Base-by-base conservation (phyloP, 345 rosid genomes). In the Brassica carinata region DNA sequence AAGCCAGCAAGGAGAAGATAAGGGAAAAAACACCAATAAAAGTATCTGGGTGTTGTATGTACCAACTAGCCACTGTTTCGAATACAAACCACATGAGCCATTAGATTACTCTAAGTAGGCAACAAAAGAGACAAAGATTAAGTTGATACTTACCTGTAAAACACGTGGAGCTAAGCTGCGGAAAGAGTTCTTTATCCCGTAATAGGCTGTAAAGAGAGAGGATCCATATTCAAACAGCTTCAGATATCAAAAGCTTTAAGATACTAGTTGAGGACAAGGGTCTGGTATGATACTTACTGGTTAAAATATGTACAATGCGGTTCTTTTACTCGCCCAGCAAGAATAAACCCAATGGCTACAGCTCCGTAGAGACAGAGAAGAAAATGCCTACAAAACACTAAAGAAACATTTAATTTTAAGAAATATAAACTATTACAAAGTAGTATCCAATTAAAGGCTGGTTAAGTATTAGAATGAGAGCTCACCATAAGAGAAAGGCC, bases 401-500 rank as follows among this genome's bases (percentile, higher is more conserved):
- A 64, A 68, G 38, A 31, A 11, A 27, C 73, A 36, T 76, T 78
- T 73, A 76, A 77, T 53, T 71, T 48, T 66, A 83, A 69, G 36
- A 48, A 29, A 65, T 29, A 69, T 17, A 57, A 68, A 17, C 5
- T 2, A 17, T 36, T 18, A 40, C 48, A 14, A 4, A 30, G 31
- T 30, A 62, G 68, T 40, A 40, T 69, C 61, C 61, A 58, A 40
- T 34, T 7, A 23, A 77, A 14, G 30, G 79, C 26, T 64, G 74
- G 74, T 34, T 61, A 30, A 30, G 74, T 66, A 61, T 71, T 18
- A 57, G 67, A 80, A 66, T 43, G 77, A 82, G 73, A 70, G 84
- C 97, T 93, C 81, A 92, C 98, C 99, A 95, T 18, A 95, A 84
- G 80, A 95, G 97, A 86, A 95, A 95, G 81, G 93, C 99, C 92